Evolutionary conservation across 306 rosid genomes (phyloP).

Genomic region (Rosa rugosa): DNA sequence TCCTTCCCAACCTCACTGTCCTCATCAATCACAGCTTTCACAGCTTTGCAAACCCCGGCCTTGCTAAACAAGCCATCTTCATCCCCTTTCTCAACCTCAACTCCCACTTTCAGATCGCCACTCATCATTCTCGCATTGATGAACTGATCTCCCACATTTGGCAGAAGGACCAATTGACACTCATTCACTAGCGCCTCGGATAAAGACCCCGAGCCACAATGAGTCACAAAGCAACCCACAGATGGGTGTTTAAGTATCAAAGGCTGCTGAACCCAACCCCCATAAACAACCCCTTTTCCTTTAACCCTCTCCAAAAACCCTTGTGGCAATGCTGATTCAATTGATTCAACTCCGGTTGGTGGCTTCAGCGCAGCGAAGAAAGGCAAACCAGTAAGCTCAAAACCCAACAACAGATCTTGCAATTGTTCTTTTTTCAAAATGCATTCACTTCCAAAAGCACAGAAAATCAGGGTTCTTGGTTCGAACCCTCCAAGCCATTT

Average conservation of each 20-base stretch:
- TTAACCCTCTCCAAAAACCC: slow-evolving; percentile 43
- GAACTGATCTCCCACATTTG: slow-evolving; percentile 56
- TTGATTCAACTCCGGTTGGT: slow-evolving; percentile 35
- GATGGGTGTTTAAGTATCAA: slow-evolving; percentile 43
- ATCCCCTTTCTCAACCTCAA: slow-evolving; percentile 9
- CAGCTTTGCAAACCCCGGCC: slow-evolving; percentile 44
- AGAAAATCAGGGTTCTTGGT: slow-evolving; percentile 40
- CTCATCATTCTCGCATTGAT: slow-evolving; percentile 58
- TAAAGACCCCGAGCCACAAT: slow-evolving; percentile 63
- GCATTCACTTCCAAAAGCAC: slow-evolving; percentile 63
- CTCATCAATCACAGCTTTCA: slow-evolving; percentile 38
- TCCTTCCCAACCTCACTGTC: slow-evolving; percentile 37
- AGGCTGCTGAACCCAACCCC: slow-evolving; percentile 63
- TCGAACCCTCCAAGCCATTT: slow-evolving; percentile 47
- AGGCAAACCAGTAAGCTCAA: slow-evolving; percentile 54
- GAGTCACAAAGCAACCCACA: slow-evolving; percentile 37
- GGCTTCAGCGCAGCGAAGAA: slow-evolving; percentile 50
- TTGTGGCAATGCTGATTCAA: slow-evolving; percentile 50
- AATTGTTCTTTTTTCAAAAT: slow-evolving; percentile 41
- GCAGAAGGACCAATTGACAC: slow-evolving; percentile 53
- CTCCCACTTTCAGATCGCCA: not conserved
- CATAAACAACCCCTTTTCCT: slow-evolving; percentile 50
- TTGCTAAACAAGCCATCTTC: slow-evolving; percentile 46
- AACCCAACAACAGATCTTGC: slow-evolving; percentile 49
- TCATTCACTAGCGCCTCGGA: slow-evolving; percentile 53